Evolutionary conservation across 805 yeast species (phyloP), one percentile per base, ranked within the genome.

Genomic region (Sugiyamaella mastotermitis): DNA sequence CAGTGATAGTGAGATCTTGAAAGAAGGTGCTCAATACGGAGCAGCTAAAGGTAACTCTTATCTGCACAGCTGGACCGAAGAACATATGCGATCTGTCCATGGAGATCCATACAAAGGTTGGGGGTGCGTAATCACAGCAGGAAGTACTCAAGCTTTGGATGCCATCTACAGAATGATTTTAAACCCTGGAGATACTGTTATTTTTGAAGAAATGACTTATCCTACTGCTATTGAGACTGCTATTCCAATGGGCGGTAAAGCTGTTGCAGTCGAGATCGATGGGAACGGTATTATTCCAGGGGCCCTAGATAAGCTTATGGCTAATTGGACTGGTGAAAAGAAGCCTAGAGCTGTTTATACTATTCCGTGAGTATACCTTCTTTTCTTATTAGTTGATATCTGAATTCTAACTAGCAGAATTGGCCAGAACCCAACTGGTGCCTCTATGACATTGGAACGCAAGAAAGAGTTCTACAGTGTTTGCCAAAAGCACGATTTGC

Each of bases 341-440:
- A 26, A 23, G 8, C 33, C 20, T 23, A 17, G 18, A 13, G 33
- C 33, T 11, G 31, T 17, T 3, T 50, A 60, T 39, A 62, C 71
- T 66, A 40, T 69, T 60, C 52, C 60, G 66, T 63, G 64, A 47
- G 37, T 57, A 26, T 49, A 59, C n/a, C n/a, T n/a, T n/a, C n/a
- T n/a, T n/a, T n/a, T n/a, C n/a, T n/a, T n/a, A n/a, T n/a, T n/a
- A n/a, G n/a, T n/a, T n/a, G n/a, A 38, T 83, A 83, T 62, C 72
- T 84, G n/a, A n/a, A n/a, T n/a, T n/a, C n/a, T n/a, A n/a, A n/a
- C n/a, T 10, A 80, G 83, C 56, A 76, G 83, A 29, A 77, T 86
- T 9, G 94, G 94, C 32, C 94, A 85, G 58, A 84, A 85, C 62
- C 95, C 95, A 35, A 78, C 87, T 11, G 94, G 94, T 5, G 69